phyloP scores from a whole-genome alignment of 176 grass and related monocot genomes.

The Rhynchospora breviuscula region DNA sequence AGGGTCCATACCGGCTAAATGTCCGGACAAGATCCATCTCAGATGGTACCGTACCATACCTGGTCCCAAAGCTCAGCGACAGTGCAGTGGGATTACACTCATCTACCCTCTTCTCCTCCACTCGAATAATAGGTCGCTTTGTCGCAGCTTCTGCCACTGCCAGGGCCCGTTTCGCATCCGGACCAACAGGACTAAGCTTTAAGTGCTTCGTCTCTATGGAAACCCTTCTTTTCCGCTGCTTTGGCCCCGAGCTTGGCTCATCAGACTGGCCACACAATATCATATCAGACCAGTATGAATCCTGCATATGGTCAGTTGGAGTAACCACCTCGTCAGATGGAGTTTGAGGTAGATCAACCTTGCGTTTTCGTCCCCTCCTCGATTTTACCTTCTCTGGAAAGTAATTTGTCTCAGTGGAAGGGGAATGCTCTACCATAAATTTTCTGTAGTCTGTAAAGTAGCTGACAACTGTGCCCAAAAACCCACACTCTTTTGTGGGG shows the following conservation, averaged over 20 bases:
- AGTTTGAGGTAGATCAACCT: slow-evolving; percentile 12
- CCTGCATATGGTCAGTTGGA: slow-evolving; percentile 84
- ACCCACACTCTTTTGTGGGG: slow-evolving; percentile 49
- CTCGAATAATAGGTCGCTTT: slow-evolving; percentile 79
- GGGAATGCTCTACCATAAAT: slow-evolving; percentile 38
- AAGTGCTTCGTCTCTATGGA: slow-evolving; percentile 22
- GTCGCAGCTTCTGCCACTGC: slow-evolving; percentile 31
- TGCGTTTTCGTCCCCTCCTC: slow-evolving; percentile 74
- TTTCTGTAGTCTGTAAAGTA: slow-evolving; percentile 88
- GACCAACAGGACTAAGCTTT: not conserved
- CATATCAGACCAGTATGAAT: slow-evolving; percentile 96
- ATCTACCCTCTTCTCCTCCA: slow-evolving; percentile 77
- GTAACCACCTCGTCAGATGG: slow-evolving; percentile 35
- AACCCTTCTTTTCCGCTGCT: slow-evolving; percentile 35
- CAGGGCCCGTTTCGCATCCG: slow-evolving; percentile 27
- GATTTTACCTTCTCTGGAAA: slow-evolving; percentile 41
- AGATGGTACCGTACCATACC: slow-evolving; percentile 55
- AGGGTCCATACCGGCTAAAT: slow-evolving; percentile 78
- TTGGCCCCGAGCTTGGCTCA: slow-evolving; percentile 33
- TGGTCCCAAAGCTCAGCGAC: slow-evolving; percentile 66
- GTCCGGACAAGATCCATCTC: slow-evolving; percentile 64
- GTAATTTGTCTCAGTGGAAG: slow-evolving; percentile 46
- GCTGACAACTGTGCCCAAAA: slow-evolving; percentile 33
- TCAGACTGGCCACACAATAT: slow-evolving; percentile 55
- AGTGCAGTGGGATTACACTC: slow-evolving; percentile 85